phyloP scores from a whole-genome alignment of 352 stramenopile genomes.

The Pythium insidiosum region DNA sequence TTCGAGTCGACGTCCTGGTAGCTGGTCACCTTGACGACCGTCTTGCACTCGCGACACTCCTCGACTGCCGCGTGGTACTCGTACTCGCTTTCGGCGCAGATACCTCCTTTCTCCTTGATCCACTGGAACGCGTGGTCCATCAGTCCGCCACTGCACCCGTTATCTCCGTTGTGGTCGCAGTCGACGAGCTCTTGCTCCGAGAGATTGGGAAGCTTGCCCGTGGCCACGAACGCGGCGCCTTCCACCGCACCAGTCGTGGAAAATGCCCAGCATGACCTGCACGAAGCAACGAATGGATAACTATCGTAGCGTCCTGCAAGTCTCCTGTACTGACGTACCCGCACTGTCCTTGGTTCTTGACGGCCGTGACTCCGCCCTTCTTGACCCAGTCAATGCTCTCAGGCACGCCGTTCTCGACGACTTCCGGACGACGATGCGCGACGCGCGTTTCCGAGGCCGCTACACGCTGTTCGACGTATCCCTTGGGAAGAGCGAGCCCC shows the following conservation, averaged over 20 bases:
- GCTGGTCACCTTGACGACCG: conserved; percentile 74
- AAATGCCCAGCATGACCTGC: conserved; percentile 96
- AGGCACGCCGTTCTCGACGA: conserved; percentile 33
- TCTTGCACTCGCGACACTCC: conserved; percentile 69
- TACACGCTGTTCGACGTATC: conserved; percentile 13
- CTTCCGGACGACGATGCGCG: conserved; percentile 16
- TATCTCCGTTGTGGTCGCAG: conserved; percentile 91
- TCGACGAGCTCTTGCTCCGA: conserved; percentile 98
- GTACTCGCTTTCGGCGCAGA: conserved; percentile 94
- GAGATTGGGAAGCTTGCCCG: conserved; percentile 82
- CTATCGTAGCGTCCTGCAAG: too few species aligned
- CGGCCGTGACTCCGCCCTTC: conserved; percentile 88
- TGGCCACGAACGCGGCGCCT: conserved; percentile 91
- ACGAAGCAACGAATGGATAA: too few species aligned
- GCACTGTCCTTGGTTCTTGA: conserved; percentile 96
- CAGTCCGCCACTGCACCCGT: conserved; percentile 94
- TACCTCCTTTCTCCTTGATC: conserved; percentile 85
- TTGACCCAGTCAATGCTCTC: conserved; percentile 89
- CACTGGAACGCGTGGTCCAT: conserved; percentile 98
- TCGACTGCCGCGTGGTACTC: conserved; percentile 77
- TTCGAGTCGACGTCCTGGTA: conserved; percentile 81
- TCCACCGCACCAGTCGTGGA: conserved; percentile 96
- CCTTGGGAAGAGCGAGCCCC: conserved; percentile 33
- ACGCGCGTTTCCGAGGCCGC: conserved; percentile 38
- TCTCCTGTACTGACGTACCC: too few species aligned